Evolutionary conservation across 805 yeast species (phyloP), one percentile per base, ranked within the genome.

Genomic region (Komagataella ulmi): DNA sequence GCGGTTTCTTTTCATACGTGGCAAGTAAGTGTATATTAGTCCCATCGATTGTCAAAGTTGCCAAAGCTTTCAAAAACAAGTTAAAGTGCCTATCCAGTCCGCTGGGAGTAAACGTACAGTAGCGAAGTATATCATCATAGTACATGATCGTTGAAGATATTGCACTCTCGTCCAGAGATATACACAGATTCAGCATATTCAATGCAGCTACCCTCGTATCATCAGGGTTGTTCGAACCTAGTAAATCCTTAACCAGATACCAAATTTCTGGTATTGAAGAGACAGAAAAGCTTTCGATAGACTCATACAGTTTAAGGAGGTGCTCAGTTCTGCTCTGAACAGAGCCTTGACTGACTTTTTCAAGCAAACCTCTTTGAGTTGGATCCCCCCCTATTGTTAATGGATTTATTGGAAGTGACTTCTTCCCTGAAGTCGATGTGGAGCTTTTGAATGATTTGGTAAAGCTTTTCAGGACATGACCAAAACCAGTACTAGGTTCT

Each of bases 201-300:
- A 86, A 63, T 0, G 82, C 81, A 1, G 76, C 74, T 36, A 74
- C 65, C 24, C 83, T 65, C 3, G 70, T 63, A 17, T 65, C 68
- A 1, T 62, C 52, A 18, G 58, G 59, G 36, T 59, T 61, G 2
- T 62, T 61, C 0, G 66, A 61, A 6, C 68, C 67, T 50, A 85
- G 71, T 61, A 83, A 64, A 50, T 74, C 77, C 54, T 76, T 68
- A 0, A 84, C 82, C 50, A 80, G 66, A 61, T 82, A 79, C 96
- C 96, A 88, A 1, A 87, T 71, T 55, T 85, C 89, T 0, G 87
- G 81, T 3, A 86, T 72, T 2, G 84, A 75, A 0, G 82, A 71
- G 2, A 80, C 73, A 3, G 81, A 69, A 49, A 72, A 73, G 49
- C 72, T 75, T 19, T 73, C 73, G 2, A 87, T 63, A 3, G 79